Base-by-base conservation (phyloP, 129 eudicot genomes). In the Erigeron canadensis region DNA sequence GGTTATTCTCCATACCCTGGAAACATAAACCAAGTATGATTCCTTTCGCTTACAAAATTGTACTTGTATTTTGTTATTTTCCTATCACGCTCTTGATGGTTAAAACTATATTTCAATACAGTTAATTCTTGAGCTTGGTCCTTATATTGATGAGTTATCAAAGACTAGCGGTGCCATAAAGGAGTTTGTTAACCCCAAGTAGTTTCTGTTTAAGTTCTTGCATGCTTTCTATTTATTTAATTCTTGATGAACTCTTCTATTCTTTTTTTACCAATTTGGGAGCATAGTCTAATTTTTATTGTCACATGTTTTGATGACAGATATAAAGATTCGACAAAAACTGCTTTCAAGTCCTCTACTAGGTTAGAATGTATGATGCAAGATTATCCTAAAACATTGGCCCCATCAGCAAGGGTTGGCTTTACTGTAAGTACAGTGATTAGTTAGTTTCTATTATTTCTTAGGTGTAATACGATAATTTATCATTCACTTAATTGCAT, bases 291-390 rank as follows among this genome's bases (percentile, higher is more conserved):
- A 16, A 9, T 16, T 51, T 51, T 51, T 51, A 19, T 21, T 51
- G 55, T 51, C 23, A n/a, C 58, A n/a, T 78, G 61, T 57, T 34
- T 79, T 72, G 62, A 56, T 48, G 82, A 41, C 73, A 95, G 99
- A 76, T 95, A 90, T 82, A 95, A 95, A 78, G 99, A 95, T 75
- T 80, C 91, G 5, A 84, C 96, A 22, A 95, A 90, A 80, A 87
- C 94, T 41, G 82, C 84, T 28, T 95, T 88, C 70, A 95, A 95
- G 79, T 95, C 99, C 66, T 90, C 99, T 21, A 95, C 97, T 67
- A 91, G 99, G 67, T 85, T 95, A 65, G 99, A 95, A 83, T 95
- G 99, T 71, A 90, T 95, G 99, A 90, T 95, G 97, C 99, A 95
- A 80, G 99, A 95, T 77, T 95, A 95, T 77, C 99, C 99, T 23